Percentiles rank a stretch among this genome's conserved stretches.
Evolutionary conservation across 2,329 filamentous ascomycete species (phyloP).

Genomic region (Falciphora oryzae): DNA sequence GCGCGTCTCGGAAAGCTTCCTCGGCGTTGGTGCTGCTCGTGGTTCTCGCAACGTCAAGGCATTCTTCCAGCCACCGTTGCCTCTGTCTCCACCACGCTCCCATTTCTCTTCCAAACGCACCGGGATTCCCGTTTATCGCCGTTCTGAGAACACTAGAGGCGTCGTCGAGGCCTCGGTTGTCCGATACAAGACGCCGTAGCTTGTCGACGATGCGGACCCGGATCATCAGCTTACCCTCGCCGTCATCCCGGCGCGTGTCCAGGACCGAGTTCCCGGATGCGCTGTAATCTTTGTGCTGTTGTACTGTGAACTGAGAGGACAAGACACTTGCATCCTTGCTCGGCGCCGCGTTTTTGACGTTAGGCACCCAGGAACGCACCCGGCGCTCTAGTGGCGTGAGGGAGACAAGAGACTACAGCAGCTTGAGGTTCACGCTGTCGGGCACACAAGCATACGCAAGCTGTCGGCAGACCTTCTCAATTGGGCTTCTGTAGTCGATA

Average conservation of each 20-base stretch:
- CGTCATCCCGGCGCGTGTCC: not conserved
- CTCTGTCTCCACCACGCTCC: not conserved
- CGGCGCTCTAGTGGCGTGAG: not conserved
- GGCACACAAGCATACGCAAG: not conserved
- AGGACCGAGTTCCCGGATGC: conserved; percentile 1
- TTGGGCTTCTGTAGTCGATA: not conserved
- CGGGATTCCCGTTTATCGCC: not conserved
- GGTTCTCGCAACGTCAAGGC: not conserved
- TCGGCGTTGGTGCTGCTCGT: too few species aligned
- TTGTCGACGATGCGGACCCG: not conserved
- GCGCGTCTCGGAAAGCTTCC: not conserved
- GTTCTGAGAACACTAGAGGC: not conserved
- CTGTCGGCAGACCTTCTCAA: not conserved
- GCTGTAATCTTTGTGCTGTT: not conserved
- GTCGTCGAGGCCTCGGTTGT: not conserved
- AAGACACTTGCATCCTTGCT: not conserved
- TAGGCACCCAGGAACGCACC: conserved; percentile 1
- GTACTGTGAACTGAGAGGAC: not conserved
- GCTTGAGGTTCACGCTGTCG: conserved; percentile 1
- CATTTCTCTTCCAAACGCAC: not conserved
- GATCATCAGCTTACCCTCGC: not conserved
- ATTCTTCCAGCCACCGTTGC: not conserved
- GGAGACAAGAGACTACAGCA: not conserved
- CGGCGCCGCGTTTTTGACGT: not conserved
- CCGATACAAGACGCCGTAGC: not conserved